Evolutionary conservation across 2,329 filamentous ascomycete genomes (phyloP), one percentile per base, ranked within the genome.

Genomic region (Clarireedia homoeocarpa): DNA sequence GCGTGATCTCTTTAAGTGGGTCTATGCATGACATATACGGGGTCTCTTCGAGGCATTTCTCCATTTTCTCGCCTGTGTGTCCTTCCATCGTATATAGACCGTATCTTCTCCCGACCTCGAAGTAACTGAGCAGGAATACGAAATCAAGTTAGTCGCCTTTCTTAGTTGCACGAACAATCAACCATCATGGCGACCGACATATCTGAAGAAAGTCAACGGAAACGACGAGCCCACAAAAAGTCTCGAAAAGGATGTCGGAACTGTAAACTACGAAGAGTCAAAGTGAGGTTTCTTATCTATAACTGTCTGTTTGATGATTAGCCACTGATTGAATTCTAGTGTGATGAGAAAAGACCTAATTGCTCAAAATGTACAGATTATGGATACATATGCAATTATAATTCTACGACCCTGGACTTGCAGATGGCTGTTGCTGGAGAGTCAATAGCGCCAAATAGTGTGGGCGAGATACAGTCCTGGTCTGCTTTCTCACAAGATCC

Each of bases 241-340:
- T 82, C 78, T 2, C 71, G 77, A n/a, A 69, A 71, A 10, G 79
- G 80, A 2, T 82, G 80, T 60, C 73, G 73, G 2, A 82, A 82
- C 60, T 83, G 80, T 65, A 82, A 81, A 62, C 62, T 81, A 12
- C 70, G 78, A 30, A 71, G 74, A 55, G 72, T 81, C 47, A 82
- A 81, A 70, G 77, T 76, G 65, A 65, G 67, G 58, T n/a, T 12
- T 14, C 27, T 5, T 5, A 15, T n/a, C 36, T 30, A 15, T 6
- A 15, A 1, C 23, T n/a, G 23, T 9, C 23, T n/a, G 14, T 9
- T 23, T 5, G 12, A 5, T 39, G 15, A 7, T 42, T 27, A n/a
- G 12, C 9, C 17, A 14, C 23, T 45, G 17, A 42, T 15, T n/a
- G 12, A 36, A 1, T 20, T 30, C 7, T n/a, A 80, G 78, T 83